Base-by-base conservation (phyloP, 345 rosid genomes). In the Hibiscus tridactylites region DNA sequence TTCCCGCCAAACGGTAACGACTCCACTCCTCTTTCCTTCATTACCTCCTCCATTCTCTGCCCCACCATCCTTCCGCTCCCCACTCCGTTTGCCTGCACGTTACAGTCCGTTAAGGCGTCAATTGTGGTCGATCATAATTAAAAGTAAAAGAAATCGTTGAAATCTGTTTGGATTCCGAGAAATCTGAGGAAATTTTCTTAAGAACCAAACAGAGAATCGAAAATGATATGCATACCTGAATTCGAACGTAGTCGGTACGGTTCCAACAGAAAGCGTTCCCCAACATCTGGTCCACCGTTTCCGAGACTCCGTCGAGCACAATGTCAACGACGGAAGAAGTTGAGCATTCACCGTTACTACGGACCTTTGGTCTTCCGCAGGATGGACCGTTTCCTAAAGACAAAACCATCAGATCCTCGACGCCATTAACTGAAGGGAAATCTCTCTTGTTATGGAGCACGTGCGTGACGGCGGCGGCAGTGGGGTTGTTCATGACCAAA, bases 1-100 rank as follows among this genome's bases (percentile, higher is more conserved):
- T 57, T 57, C 31, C 61, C 61, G 33, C 61, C 61, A 57, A 57
- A 57, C 61, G 61, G 61, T 57, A 57, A 57, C 33, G 61, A 57
- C 33, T 57, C 61, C 3, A 57, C 61, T 26, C 61, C 61, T 24
- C 61, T 57, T 24, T 57, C 61, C 31, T 57, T 57, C 13, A 57
- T 15, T 24, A 57, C 61, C 33, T 57, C 61, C 61, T 57, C 61
- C 61, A 57, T 57, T 57, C 61, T 57, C 61, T 6, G 9, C 21
- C 24, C 58, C 58, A 53, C 58, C 58, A 24, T 24, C 31, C 15
- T 57, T 57, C 5, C 61, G 26, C 33, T 24, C 33, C 61, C 61
- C 15, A 24, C 31, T 57, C 31, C 31, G 61, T 57, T 57, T 57
- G 15, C 61, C 61, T 57, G 61, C 33, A 21, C 61, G 61, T 57